Evolutionary conservation across 139 green algal genomes (phyloP).

Genomic region (Pleodorina starrii): DNA sequence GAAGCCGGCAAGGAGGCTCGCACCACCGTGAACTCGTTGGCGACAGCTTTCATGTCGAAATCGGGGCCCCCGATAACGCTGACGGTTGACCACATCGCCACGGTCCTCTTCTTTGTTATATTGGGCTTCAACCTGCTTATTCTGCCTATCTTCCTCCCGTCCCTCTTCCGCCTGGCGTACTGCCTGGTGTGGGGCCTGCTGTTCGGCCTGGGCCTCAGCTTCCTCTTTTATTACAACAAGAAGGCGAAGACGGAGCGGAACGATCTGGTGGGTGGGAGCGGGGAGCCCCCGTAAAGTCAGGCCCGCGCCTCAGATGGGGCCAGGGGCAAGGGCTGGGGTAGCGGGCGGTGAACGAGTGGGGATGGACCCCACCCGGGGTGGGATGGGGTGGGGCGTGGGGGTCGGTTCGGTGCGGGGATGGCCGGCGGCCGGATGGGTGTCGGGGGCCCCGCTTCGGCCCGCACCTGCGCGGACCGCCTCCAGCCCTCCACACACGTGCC

Average conservation of each 20-base stretch:
- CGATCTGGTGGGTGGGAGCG: constrained; percentile 25
- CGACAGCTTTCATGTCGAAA: background rate
- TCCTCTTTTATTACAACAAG: constrained; percentile 65
- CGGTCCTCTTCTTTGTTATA: constrained; percentile 25
- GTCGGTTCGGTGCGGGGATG: too few relatives aligned
- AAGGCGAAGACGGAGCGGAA: constrained; percentile 35
- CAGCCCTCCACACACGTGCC: too few relatives aligned
- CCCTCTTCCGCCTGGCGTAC: constrained; percentile 43
- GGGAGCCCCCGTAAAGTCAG: too few relatives aligned
- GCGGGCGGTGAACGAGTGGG: too few relatives aligned
- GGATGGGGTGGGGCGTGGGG: too few relatives aligned
- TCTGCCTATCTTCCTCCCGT: constrained; percentile 41
- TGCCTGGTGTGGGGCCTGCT: constrained; percentile 45
- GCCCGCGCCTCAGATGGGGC: too few relatives aligned
- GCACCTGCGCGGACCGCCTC: too few relatives aligned
- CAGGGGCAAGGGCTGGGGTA: too few relatives aligned
- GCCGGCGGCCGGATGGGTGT: too few relatives aligned
- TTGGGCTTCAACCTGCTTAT: constrained; percentile 43
- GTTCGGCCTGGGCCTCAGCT: constrained; percentile 53
- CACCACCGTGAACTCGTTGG: background rate
- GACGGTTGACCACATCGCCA: constrained; percentile 43
- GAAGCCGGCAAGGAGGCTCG: constrained; percentile 30
- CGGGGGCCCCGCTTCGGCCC: too few relatives aligned
- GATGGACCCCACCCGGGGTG: too few relatives aligned
- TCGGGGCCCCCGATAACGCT: constrained; percentile 20